Percentiles rank a stretch among this genome's conserved stretches.
Conservation (phyloP, 1,284 basidiomycete genomes). For the Stygiomarasmius scandens region DNA sequence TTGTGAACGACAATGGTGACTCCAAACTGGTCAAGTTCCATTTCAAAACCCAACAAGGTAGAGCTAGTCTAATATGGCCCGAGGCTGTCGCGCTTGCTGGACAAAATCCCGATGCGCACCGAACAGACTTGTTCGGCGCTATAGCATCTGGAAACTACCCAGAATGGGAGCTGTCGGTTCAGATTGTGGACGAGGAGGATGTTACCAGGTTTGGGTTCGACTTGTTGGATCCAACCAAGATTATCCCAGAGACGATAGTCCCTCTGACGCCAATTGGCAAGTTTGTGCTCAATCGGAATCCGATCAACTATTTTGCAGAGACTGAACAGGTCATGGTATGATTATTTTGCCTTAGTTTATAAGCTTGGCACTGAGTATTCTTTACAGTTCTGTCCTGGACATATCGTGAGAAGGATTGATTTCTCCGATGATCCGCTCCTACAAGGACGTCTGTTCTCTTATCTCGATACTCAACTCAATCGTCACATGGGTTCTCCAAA, state of each 20-base stretch:
- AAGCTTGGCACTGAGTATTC: too few relatives aligned
- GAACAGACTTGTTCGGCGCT: conserved; percentile 21
- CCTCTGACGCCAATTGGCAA: conserved; percentile 10
- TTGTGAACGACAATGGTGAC: conserved; percentile 7
- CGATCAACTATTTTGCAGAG: conserved; percentile 11
- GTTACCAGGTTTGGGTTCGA: conserved; percentile 7
- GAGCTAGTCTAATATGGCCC: conserved; percentile 11
- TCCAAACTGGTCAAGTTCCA: conserved; percentile 13
- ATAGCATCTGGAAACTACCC: conserved; percentile 22
- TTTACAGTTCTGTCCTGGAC: conserved; percentile 1
- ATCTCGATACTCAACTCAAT: conserved; percentile 13
- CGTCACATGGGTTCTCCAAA: conserved; percentile 11
- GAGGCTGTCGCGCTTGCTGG: conserved; percentile 18
- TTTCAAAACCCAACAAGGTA: conserved; percentile 9
- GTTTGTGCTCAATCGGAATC: conserved; percentile 10
- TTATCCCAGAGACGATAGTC: conserved; percentile 6
- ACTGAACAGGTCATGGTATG: conserved; percentile 13
- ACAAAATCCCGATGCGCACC: conserved; percentile 20
- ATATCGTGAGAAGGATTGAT: conserved; percentile 11
- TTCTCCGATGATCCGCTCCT: conserved; percentile 13
- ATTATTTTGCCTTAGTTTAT: background rate
- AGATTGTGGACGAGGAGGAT: conserved; percentile 12
- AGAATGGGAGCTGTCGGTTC: conserved; percentile 18
- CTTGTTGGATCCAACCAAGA: conserved; percentile 10
- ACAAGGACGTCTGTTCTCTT: conserved; percentile 12